A percentile compares a stretch with the other conserved stretches of the same genome.
Conservation (phyloP, 352 stramenopile species). For the Globisporangium spiculum region DNA sequence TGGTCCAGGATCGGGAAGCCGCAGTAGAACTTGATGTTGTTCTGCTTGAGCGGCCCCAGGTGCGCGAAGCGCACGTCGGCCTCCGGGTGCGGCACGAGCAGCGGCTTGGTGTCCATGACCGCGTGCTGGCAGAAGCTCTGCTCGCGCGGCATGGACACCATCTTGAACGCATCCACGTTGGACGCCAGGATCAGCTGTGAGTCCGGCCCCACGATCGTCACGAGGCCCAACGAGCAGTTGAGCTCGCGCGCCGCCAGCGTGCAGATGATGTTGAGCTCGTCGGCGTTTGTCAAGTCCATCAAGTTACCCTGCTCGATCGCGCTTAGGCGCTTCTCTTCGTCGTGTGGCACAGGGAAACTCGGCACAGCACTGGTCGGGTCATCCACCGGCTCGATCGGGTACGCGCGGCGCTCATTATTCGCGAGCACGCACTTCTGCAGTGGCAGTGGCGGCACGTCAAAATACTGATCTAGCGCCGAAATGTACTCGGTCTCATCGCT, state of each 20-base stretch:
- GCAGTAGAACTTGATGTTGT: constrained; percentile 38
- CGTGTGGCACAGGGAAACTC: not conserved
- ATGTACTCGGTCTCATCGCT: constrained; percentile 24
- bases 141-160: constrained; percentile 21
- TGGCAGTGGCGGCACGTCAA: not conserved
- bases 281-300: not conserved
- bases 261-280: not conserved
- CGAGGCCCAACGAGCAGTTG: not conserved
- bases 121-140: constrained; percentile 33
- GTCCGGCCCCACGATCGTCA: not conserved
- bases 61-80: constrained; percentile 50
- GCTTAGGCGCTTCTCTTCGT: not conserved
- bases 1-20: constrained; percentile 28
- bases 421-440: constrained; percentile 14
- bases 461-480: constrained; percentile 5
- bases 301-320: not conserved
- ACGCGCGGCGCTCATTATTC: constrained; percentile 31
- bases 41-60: constrained; percentile 16
- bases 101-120: constrained; percentile 35
- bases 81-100: constrained; percentile 52
- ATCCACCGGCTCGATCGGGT: constrained; percentile 20
- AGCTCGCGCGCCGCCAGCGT: not conserved
- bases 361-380: not conserved
- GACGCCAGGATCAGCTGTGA: not conserved
- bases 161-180: not conserved